phyloP scores from a whole-genome alignment of 371 early-diverging fungal species.

The Umbelopsis sp. region DNA sequence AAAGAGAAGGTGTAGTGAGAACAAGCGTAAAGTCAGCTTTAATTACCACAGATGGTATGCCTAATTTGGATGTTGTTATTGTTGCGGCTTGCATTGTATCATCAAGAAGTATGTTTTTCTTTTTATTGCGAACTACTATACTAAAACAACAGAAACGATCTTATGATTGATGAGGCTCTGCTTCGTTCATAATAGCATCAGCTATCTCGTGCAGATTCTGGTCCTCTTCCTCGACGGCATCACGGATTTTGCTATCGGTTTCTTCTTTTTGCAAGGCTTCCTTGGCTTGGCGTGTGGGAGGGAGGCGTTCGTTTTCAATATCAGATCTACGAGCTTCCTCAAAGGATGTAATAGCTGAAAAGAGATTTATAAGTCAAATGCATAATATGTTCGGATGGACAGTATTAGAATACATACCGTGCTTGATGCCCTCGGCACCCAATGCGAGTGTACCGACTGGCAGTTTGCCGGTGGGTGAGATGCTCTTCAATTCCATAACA shows the following conservation, averaged over 20 bases:
- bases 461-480: conserved; percentile 80
- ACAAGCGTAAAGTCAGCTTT: neutral
- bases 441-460: conserved; percentile 86
- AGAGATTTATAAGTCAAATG: neutral
- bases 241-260: conserved; percentile 51
- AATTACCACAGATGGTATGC: conserved; percentile 3
- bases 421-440: conserved; percentile 90
- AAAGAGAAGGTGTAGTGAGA: neutral
- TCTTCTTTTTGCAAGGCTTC: conserved; percentile 51
- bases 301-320: conserved; percentile 89
- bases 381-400: too few species aligned
- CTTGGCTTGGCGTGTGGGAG: conserved; percentile 72
- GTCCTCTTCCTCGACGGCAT: conserved; percentile 56
- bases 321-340: conserved; percentile 91
- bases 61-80: conserved; percentile 18
- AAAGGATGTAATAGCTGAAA: conserved; percentile 80
- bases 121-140: neutral
- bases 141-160: conserved; percentile 1
- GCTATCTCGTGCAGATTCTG: conserved; percentile 45
- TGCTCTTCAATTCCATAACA: conserved; percentile 89
- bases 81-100: conserved; percentile 4
- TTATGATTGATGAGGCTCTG: conserved; percentile 27
- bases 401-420: conserved; percentile 47
- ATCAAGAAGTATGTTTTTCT: neutral
- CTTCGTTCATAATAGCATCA: conserved; percentile 49